Percentiles rank a stretch among this genome's conserved stretches.
Evolutionary conservation across 257 asterid species (phyloP).

Genomic region (Striga asiatica): DNA sequence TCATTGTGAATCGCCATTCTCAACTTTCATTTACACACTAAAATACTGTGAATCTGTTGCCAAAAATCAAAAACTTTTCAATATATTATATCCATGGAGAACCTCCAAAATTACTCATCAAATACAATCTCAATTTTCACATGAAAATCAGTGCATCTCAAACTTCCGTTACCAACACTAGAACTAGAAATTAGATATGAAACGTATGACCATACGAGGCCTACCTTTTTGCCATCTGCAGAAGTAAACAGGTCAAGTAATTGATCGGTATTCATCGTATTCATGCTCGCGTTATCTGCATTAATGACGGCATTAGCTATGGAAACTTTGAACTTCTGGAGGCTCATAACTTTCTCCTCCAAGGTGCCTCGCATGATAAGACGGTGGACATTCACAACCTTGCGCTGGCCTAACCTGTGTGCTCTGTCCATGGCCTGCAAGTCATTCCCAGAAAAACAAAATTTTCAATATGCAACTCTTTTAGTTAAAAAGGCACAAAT

Average conservation of each 20-base stretch:
- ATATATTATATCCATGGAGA: too few species aligned
- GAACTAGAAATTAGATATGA: too few species aligned
- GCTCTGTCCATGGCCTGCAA: conserved; percentile 99
- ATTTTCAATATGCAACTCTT: neutral
- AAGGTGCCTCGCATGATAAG: conserved; percentile 97
- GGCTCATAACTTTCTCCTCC: conserved; percentile 99
- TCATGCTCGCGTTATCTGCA: conserved; percentile 90
- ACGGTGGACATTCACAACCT: conserved; percentile 93
- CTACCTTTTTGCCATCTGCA: conserved; percentile 81
- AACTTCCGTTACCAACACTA: too few species aligned
- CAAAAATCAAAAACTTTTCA: too few species aligned
- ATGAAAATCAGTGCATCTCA: too few species aligned
- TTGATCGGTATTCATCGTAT: conserved; percentile 95
- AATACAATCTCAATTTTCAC: too few species aligned
- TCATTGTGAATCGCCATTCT: too few species aligned
- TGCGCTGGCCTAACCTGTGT: conserved; percentile 91
- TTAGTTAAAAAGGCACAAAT: too few species aligned
- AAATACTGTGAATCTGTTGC: too few species aligned
- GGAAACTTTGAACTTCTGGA: conserved; percentile 91
- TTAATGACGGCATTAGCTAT: conserved; percentile 92
- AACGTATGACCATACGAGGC: too few species aligned
- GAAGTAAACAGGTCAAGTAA: conserved; percentile 91
- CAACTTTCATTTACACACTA: too few species aligned
- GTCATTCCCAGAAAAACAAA: neutral
- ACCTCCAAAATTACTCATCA: too few species aligned